Evolutionary conservation across 192 early-diverging fungal species (phyloP), one percentile per base, ranked within the genome.

Genomic region (Coemansia sp.): DNA sequence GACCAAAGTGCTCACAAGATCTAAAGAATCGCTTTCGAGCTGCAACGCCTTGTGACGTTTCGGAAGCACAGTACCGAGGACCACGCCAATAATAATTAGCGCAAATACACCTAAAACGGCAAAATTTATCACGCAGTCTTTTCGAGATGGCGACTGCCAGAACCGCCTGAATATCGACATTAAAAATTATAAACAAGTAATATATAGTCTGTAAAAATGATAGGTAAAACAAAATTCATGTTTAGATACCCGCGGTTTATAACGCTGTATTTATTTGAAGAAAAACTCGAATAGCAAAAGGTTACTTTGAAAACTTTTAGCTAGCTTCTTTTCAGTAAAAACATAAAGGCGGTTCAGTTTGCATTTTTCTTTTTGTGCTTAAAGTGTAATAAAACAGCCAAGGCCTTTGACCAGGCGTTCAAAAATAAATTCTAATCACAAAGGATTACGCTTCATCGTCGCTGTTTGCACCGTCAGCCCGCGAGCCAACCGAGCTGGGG

Each of bases 1-100:
- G 41, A 12, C 11, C 41, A n/a, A 45, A 16, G 41, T n/a, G 14
- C 16, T 45, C 14, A 12, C 16, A 12, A 45, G 41, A 45, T 45
- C 41, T n/a, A 45, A n/a, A 12, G 41, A 45, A 10, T 45, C 41
- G 14, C 41, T n/a, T 45, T 45, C 41, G 16, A 45, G 41, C 0
- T 45, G 41, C 41, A 45, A 5, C 41, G 5, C 3, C 1, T 45
- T 45, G 26, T 31, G 3, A 7, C 23, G 53, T 6, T 26, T 55
- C 11, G 53, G 53, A 55, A 55, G 53, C 8, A 55, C 53, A n/a
- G 53, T 55, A 7, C 53, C 53, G 12, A 55, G 53, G 26, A 55
- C 53, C 19, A 55, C 23, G 25, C 53, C 53, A 29, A 55, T 25
- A 55, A 55, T 19, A 16, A 55, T 26, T 8, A 55, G 29, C 2